phyloP scores from a whole-genome alignment of 495 filamentous ascomycete genomes.

The Penicillium riverlandense region DNA sequence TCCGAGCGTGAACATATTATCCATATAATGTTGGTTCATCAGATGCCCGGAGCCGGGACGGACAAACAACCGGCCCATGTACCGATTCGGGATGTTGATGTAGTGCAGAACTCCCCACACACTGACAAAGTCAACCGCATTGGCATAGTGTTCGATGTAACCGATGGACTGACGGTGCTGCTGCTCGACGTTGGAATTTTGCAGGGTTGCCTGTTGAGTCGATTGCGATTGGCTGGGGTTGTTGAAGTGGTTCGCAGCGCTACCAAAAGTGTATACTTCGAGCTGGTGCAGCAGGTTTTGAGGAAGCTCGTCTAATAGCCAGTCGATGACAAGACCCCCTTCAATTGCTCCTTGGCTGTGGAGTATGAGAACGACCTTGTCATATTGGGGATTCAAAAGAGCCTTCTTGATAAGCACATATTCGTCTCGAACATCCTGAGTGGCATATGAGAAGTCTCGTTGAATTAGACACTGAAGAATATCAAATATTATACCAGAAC shows the following conservation, averaged over 20 bases:
- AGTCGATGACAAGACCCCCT: slow-evolving; percentile 66
- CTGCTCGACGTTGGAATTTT: background rate
- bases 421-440: slow-evolving; percentile 53
- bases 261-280: slow-evolving; percentile 83
- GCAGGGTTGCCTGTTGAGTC: too few relatives aligned
- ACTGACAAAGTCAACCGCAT: slow-evolving; percentile 68
- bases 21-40: slow-evolving; percentile 75
- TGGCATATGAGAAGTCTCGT: slow-evolving; percentile 66
- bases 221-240: slow-evolving; percentile 36
- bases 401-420: slow-evolving; percentile 23
- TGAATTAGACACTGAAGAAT: slow-evolving; percentile 72
- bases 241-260: slow-evolving; percentile 83
- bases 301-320: slow-evolving; percentile 69
- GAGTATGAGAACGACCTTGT: slow-evolving; percentile 69
- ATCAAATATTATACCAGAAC: slow-evolving; percentile 61
- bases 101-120: slow-evolving; percentile 70
- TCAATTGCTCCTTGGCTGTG: slow-evolving; percentile 83
- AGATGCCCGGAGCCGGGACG: slow-evolving; percentile 61
- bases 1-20: slow-evolving; percentile 60
- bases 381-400: slow-evolving; percentile 37
- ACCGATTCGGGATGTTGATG: slow-evolving; percentile 41
- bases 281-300: slow-evolving; percentile 58
- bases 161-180: slow-evolving; percentile 37
- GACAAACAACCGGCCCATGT: slow-evolving; percentile 70
- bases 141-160: slow-evolving; percentile 82